Evolutionary conservation across 2,329 filamentous ascomycete genomes (phyloP), one percentile per base, ranked within the genome.

Genomic region (Cytospora chrysosperma): DNA sequence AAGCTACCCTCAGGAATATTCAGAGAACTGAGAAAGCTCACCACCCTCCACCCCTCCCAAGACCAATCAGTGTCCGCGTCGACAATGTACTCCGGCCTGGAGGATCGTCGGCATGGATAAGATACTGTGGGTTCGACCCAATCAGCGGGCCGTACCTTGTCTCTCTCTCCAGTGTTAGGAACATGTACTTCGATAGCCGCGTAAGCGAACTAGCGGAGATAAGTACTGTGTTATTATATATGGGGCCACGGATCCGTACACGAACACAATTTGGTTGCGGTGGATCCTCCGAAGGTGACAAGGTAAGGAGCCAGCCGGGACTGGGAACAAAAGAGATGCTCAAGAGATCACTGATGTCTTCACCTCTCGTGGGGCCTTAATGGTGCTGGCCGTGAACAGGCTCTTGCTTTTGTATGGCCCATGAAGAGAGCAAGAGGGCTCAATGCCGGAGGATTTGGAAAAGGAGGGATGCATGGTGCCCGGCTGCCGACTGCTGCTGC

Each of bases 181-280:
- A 34, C 27, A 30, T 50, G 34, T 52, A 2, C 37, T 54, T 52
- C 1, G 34, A 24, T 32, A 54, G 51, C 58, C 58, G 58, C 58
- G 58, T 61, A 55, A 61, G 58, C 49, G 30, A 15, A 27, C 5
- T 61, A 37, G 27, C 51, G 26, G 34, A 47, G 19, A 40, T 19
- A 47, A n/a, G 50, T 55, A 28, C 17, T 26, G 59, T 55, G 32
- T 13, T 34, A 34, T 15, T 34, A 61, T 55, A 24, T 28, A 61
- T 55, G 37, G 37, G 50, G 51, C 26, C 24, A 43, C 32, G 12
- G 4, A 15, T 15, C 32, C 32, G 32, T 34, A 34, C 34, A 40
- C 51, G 43, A n/a, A 34, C 8, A 12, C 21, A n/a, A 17, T 26
- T 9, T 28, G 19, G 40, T 4, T 17, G 17, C 2, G 19, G 51